Evolutionary conservation across 768 basidiomycete species (phyloP), one percentile per base, ranked within the genome.

Genomic region (Auriscalpium vulgare): DNA sequence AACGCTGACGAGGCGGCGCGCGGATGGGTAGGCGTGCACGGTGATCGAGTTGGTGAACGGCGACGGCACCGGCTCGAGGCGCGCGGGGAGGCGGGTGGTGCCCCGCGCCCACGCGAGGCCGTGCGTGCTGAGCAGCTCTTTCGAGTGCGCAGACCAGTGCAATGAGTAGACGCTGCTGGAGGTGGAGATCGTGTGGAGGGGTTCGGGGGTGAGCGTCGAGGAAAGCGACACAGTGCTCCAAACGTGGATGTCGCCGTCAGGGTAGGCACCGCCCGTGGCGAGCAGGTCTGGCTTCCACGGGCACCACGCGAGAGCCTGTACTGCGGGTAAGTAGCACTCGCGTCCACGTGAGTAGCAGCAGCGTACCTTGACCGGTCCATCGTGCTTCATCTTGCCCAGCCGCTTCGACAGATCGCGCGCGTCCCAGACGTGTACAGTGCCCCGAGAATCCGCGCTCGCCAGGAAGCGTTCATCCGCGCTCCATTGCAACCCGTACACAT

Each of bases 291-390:
- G 73, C 61, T 86, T 82, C 86, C 86, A 88, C 0, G 86, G 85
- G 62, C 83, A 84, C 86, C 86, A 88, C 0, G 84, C 80, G 48
- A 88, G 70, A 1, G 87, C 86, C 85, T 87, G 50, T 50, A 45
- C 51, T 37, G 7, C 44, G 40, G 46, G 16, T 23, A 38, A 45
- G 50, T 40, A 5, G 56, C 52, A 16, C 3, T 8, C 17, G 49
- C 16, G 23, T 16, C 16, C 19, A 21, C 36, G 36, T 13, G 23
- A 51, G 23, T 7, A 37, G 44, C 19, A 23, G 17, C 8, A 13
- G 51, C 60, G 47, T 37, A 77, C 76, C 71, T 78, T 78, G 37
- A 78, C 73, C 1, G 76, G 70, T 14, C 74, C 76, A 0, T 64
- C 64, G 52, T 77, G 76, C 62, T 73, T 76, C 61, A 72, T 71